phyloP scores from a whole-genome alignment of 2,329 filamentous ascomycete genomes.

The Fusarium irregulare region DNA sequence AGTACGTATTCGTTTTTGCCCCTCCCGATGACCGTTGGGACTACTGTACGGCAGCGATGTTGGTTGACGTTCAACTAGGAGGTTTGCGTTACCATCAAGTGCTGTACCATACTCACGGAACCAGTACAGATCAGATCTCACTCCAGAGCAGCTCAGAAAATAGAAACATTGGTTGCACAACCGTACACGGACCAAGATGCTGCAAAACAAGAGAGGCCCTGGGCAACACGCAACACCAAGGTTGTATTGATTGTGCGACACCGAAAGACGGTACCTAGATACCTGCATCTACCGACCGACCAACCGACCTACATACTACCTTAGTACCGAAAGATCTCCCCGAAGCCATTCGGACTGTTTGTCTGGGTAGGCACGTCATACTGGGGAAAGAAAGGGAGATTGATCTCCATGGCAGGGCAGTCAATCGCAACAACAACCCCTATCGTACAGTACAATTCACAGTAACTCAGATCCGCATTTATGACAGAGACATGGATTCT shows the following conservation, averaged over 20 bases:
- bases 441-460: background rate
- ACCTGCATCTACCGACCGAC: background rate
- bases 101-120: constrained; percentile 11
- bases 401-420: background rate
- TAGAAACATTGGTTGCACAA: constrained; percentile 14
- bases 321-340: constrained; percentile 1
- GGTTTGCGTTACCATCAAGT: constrained; percentile 13
- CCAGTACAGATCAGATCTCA: background rate
- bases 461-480: constrained; percentile 15
- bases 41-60: constrained; percentile 11
- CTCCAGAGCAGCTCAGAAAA: constrained; percentile 11
- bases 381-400: constrained; percentile 25
- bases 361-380: constrained; percentile 24
- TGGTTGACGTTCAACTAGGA: constrained; percentile 7
- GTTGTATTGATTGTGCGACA: background rate
- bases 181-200: constrained; percentile 18
- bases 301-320: background rate
- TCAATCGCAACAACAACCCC: constrained; percentile 28
- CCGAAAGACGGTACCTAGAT: background rate
- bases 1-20: constrained; percentile 1
- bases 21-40: constrained; percentile 24
- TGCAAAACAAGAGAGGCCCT: constrained; percentile 2
- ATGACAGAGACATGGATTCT: constrained; percentile 30
- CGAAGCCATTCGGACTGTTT: constrained; percentile 27
- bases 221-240: background rate